Base-by-base conservation (phyloP, 2,329 filamentous ascomycete genomes). In the Pseudocercospora musae region DNA sequence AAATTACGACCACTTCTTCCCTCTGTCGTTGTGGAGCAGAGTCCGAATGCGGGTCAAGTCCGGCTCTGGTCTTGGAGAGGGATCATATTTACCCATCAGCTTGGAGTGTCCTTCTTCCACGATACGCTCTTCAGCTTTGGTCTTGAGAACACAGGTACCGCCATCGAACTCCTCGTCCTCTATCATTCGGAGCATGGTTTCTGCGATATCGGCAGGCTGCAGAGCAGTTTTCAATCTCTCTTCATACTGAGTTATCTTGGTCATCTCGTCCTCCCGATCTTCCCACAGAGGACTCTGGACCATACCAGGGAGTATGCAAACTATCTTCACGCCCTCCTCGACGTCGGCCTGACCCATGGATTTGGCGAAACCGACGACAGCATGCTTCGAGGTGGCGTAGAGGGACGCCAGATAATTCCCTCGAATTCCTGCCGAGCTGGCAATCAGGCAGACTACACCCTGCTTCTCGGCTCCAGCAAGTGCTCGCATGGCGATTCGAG, bases 311-410 rank as follows among this genome's bases (percentile, higher is more conserved):
- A 70, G 69, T 13, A 75, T 71, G 1, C 74, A 75, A 48, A 79
- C 78, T 31, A 80, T 72, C 4, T 77, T 73, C 2, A 79, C 59
- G 2, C 79, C 78, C 1, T 76, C 66, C 1, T 73, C 73, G 0
- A 78, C 77, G 62, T 80, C 79, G 54, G 79, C 78, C 54, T 79
- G 77, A 0, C 78, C 77, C 0, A 78, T 77, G 0, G 75, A 78
- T 4, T 77, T 75, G n/a, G 76, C 78, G 31, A 80, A 73, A 1
- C 78, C 77, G 37, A 80, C 75, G 20, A 79, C 71, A 3, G 73
- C 78, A 63, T 78, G 77, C 66, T 80, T 80, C 2, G 76, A 75
- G 0, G 75, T 72, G 11, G 74, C 75, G 54, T 74, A 74, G 1
- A 67, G 54, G 20, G 55, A 55, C 10, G 64, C 66, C 13, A 68